Evolutionary conservation across 1,139 yeast species (phyloP).

Genomic region (Kurtzmaniella quercitrusa): DNA sequence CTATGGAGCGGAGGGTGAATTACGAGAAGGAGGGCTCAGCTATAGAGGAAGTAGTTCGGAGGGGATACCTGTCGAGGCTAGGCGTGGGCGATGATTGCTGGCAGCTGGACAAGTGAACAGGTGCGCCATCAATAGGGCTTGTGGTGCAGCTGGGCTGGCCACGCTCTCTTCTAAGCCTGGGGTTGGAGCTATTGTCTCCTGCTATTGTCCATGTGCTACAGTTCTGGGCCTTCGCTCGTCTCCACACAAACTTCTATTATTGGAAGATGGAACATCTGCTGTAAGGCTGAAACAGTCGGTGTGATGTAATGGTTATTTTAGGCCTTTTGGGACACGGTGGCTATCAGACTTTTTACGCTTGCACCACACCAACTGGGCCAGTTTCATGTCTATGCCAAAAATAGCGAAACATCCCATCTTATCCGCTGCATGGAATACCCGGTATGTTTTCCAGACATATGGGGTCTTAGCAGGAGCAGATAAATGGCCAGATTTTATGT

Average conservation of each 20-base stretch:
- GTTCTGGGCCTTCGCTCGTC: neutral
- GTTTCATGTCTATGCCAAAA: neutral
- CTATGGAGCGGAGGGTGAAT: neutral
- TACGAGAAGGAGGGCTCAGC: too few species aligned
- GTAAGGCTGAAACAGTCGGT: neutral
- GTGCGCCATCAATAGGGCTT: too few species aligned
- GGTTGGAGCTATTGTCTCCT: neutral
- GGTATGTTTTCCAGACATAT: neutral
- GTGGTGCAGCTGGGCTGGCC: too few species aligned
- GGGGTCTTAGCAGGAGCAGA: too few species aligned
- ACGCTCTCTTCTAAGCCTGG: too few species aligned
- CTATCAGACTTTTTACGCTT: neutral
- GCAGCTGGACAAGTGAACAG: too few species aligned
- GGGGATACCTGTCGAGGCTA: too few species aligned
- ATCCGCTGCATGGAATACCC: neutral
- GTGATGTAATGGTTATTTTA: neutral
- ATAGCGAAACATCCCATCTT: neutral
- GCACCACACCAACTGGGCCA: neutral
- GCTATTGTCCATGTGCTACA: neutral
- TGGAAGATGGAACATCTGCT: neutral
- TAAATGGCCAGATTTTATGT: too few species aligned
- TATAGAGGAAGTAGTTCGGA: too few species aligned
- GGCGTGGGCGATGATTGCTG: too few species aligned
- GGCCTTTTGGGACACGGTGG: neutral
- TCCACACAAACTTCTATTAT: neutral